Evolutionary conservation across 768 basidiomycete genomes (phyloP).

Genomic region (Scleroderma citrinum): DNA sequence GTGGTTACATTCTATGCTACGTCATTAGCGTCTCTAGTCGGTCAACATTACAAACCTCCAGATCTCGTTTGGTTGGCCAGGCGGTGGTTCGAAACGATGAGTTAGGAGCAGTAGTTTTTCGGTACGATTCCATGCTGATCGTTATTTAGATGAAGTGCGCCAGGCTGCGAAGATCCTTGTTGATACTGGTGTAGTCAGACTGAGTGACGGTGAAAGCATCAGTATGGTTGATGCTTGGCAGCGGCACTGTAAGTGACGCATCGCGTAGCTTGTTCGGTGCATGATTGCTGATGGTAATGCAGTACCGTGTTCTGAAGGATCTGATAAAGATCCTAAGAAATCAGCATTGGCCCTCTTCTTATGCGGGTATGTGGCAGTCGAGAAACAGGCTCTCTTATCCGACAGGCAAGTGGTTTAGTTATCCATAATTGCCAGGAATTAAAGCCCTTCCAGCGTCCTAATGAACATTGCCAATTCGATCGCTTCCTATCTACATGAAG

Average conservation of each 20-base stretch:
- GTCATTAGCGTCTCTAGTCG: slow-evolving; percentile 58
- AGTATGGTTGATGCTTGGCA: slow-evolving; percentile 58
- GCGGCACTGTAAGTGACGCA: slow-evolving; percentile 44
- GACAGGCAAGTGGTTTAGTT: slow-evolving; percentile 44
- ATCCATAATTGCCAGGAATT: background rate
- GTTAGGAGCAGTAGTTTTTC: slow-evolving; percentile 32
- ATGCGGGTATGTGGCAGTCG: slow-evolving; percentile 76
- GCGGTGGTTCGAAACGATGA: slow-evolving; percentile 70
- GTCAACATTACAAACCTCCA: slow-evolving; percentile 56
- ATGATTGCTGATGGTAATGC: slow-evolving; percentile 7
- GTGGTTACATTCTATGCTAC: slow-evolving; percentile 78
- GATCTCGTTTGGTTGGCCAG: slow-evolving; percentile 67
- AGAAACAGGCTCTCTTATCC: slow-evolving; percentile 72
- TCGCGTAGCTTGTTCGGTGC: background rate
- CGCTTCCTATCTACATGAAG: slow-evolving; percentile 68
- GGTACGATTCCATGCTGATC: slow-evolving; percentile 5
- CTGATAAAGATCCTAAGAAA: slow-evolving; percentile 49
- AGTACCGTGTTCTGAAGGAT: slow-evolving; percentile 50
- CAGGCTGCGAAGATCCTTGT: slow-evolving; percentile 74
- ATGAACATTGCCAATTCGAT: slow-evolving; percentile 85
- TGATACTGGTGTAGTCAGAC: slow-evolving; percentile 60
- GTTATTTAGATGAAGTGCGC: slow-evolving; percentile 58
- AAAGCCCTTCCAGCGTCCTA: slow-evolving; percentile 48
- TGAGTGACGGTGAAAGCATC: slow-evolving; percentile 64
- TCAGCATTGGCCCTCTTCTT: slow-evolving; percentile 73